These are phyloP conservation scores for Magnusiomyces fungicola DNA, from an alignment of 1,139 yeast genomes.

Conservation along the genomic window DNA sequence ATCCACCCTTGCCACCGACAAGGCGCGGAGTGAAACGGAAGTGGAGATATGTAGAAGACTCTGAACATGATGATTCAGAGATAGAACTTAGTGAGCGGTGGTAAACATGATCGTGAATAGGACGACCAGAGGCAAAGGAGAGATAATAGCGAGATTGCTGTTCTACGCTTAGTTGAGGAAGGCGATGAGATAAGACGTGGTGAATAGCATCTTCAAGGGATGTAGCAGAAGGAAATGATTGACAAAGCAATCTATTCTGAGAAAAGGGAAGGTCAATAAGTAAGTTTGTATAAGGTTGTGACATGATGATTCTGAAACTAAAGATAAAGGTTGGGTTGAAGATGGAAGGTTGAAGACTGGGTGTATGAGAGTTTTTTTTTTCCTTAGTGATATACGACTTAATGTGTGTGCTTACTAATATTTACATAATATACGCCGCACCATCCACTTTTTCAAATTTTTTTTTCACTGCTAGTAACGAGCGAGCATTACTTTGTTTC, in stretches of 20 bases:
- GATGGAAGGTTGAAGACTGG: too few species aligned
- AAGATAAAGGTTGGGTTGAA: not conserved
- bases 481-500: too few species aligned
- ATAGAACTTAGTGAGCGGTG: not conserved
- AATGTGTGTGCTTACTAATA: too few species aligned
- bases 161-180: not conserved
- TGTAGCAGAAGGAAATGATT: not conserved
- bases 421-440: too few species aligned
- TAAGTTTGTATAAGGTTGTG: not conserved
- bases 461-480: not conserved
- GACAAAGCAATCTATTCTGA: not conserved
- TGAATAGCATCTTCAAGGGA: not conserved
- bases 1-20: conserved; percentile 48
- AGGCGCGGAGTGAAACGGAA: conserved; percentile 23
- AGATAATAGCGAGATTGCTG: not conserved
- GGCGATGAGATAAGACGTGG: not conserved
- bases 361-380: too few species aligned
- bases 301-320: not conserved
- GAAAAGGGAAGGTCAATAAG: not conserved
- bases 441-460: too few species aligned
- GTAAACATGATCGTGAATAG: not conserved
- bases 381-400: too few species aligned
- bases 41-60: conserved; percentile 14
- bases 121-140: not conserved
- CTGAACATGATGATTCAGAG: not conserved